Evolutionary conservation across 441 rosid species (phyloP), one percentile per base, ranked within the genome.

Genomic region (Eutrema salsugineum): DNA sequence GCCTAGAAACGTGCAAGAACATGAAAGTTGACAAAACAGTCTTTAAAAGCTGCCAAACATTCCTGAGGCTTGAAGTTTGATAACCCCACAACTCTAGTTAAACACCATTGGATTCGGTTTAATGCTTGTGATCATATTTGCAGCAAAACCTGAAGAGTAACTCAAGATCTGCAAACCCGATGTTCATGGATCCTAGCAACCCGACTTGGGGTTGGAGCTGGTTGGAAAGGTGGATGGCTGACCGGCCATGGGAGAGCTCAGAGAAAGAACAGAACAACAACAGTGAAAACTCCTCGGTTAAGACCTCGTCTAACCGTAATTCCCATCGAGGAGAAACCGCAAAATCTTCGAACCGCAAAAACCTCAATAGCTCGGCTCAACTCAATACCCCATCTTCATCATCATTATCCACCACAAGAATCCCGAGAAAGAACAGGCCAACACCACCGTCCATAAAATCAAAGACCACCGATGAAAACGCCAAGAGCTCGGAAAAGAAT

Each of bases 141-240:
- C 83, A 88, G 91, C 79, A 87, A 80, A 75, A 81, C 65, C 65
- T 75, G 86, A 88, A 88, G 85, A 86, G 78, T 74, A 65, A 80
- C 46, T 22, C 87, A 9, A 87, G 68, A 77, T 51, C 77, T 51
- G 56, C 72, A 44, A 82, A 73, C 38, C 78, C 83, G 11, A 81
- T 85, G 87, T 88, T 88, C 76, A 78, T 83, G 83, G 90, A 88
- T 79, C 85, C 81, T 17, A 85, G 68, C 70, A 85, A 86, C 70
- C 91, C 86, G 19, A 71, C 84, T 5, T 88, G 94, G 94, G 94
- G 94, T 67, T 88, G 94, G 91, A 83, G 88, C 77, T 85, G 87
- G 87, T 77, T 84, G 40, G 94, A 88, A 62, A 79, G 91, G 54
- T 86, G 94, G 99, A 88, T 87, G 88, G 90, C 97, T 64, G 86